Base-by-base conservation (phyloP, 192 early-diverging fungal species). In the Glomus cerebriforme region DNA sequence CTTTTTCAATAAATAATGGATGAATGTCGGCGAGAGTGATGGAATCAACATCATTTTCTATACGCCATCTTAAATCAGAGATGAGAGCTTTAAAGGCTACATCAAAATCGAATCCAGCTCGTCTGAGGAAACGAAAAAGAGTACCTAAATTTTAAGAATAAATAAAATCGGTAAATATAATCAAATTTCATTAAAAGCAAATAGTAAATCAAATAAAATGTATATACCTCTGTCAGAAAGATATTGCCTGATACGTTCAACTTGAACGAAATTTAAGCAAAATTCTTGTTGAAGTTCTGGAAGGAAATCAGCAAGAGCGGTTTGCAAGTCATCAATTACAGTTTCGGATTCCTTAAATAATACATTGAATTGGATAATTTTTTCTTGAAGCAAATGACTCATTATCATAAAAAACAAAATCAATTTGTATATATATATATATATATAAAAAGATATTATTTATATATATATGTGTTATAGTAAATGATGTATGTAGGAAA, bases 121-220 rank as follows among this genome's bases (percentile, higher is more conserved):
- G 73, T 24, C 80, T 76, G 13, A 86, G 73, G 60, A 83, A 86
- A 15, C 85, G 77, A 76, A 86, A 86, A n/a, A 86, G 60, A n/a
- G 85, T 86, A 13, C 83, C 85, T 86, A 76, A 39, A 32, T 31
- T 13, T 24, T 17, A 67, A 34, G n/a, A 58, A 49, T 26, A 47
- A 15, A 58, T 34, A 67, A 0, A 37, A 67, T 34, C 12, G 26
- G 6, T n/a, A 37, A 58, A 54, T 62, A 37, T n/a, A 8, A n/a
- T n/a, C n/a, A n/a, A n/a, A n/a, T n/a, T n/a, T 22, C 0, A 60
- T 13, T 37, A 35, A 19, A 75, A 35, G 35, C 10, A 59, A 15
- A 32, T 32, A 47, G 1, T 27, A 66, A 47, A 49, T 63, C 32
- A 29, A n/a, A n/a, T n/a, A n/a, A n/a, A n/a, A 26, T 54, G 10